Evolutionary conservation across 805 yeast genomes (phyloP), one percentile per base, ranked within the genome.

Genomic region (Candida coleopterorum): DNA sequence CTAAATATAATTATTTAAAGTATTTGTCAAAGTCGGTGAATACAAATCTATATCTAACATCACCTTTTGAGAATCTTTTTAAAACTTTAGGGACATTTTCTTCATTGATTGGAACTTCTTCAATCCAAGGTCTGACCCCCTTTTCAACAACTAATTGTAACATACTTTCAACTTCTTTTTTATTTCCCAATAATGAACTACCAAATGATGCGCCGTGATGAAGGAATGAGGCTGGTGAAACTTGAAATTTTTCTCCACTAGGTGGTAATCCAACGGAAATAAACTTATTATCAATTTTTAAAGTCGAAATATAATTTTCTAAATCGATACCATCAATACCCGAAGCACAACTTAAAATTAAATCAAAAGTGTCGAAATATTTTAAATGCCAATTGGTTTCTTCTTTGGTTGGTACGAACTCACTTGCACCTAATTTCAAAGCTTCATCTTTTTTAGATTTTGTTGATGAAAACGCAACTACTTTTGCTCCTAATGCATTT

Each of bases 261-360:
- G 60, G 59, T 37, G 90, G 86, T 49, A 81, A 65, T 38, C 90
- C 90, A 38, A 79, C 87, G 24, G 81, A 66, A 37, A 79, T 68
- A 53, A 79, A 73, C 35, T 66, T 64, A 37, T 81, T 80, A 50
- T 73, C 73, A 28, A 80, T 76, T 50, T 69, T 77, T 55, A 85
- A 64, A 20, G 70, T 54, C 20, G 56, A 42, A 16, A 54, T 53
- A 43, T 47, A 60, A 49, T 51, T 64, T 32, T 54, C 61, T 31
- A 56, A 41, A 43, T 55, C 42, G 58, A 52, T 24, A 50, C 69
- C 49, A 20, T 45, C 45, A 29, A 46, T 39, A 25, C 49, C 44
- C 9, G 60, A 46, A 25, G 76, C 77, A 57, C 78, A 71, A 46
- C 68, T 64, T 26, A 76, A 60, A 28, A 75, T 53, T 18, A 74